Conservation (phyloP, 2,329 filamentous ascomycete genomes). For the Fusarium humuli region DNA sequence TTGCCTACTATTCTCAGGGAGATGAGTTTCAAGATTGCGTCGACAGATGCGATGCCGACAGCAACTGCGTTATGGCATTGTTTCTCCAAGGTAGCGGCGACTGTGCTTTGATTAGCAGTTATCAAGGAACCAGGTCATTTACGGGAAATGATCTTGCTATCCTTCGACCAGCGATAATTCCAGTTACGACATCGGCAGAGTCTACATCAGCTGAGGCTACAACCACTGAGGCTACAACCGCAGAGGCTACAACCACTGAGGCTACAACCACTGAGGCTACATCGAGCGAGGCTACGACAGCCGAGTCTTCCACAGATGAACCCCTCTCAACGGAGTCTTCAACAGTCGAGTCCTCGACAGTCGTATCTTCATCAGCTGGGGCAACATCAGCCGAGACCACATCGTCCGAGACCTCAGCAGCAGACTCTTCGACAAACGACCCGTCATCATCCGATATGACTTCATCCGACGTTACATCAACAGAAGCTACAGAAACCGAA, state of each 20-base stretch:
- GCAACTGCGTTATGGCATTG: not conserved
- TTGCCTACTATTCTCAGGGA: not conserved
- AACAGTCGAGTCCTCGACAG: no score
- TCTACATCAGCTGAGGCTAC: not conserved
- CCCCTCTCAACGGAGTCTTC: no score
- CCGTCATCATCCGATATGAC: no score
- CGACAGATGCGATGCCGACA: not conserved
- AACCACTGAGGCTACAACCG: not conserved
- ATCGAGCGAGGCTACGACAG: not conserved
- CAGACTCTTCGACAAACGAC: no score
- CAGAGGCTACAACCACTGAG: not conserved
- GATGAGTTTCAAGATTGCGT: not conserved
- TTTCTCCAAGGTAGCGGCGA: accelerated
- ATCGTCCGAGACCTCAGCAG: no score
- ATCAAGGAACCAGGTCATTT: not conserved
- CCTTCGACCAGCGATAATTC: accelerated
- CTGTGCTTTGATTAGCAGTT: not conserved
- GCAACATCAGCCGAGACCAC: not conserved
- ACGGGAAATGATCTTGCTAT: not conserved
- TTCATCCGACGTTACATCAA: no score
- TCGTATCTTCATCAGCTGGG: not conserved
- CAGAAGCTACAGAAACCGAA: no score
- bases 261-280: not conserved
- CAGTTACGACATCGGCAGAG: not conserved
- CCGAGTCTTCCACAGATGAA: no score